Evolutionary conservation across 31 red algal species (phyloP), one percentile per base, ranked within the genome.

Genomic region (Asparagopsis taxiformis): DNA sequence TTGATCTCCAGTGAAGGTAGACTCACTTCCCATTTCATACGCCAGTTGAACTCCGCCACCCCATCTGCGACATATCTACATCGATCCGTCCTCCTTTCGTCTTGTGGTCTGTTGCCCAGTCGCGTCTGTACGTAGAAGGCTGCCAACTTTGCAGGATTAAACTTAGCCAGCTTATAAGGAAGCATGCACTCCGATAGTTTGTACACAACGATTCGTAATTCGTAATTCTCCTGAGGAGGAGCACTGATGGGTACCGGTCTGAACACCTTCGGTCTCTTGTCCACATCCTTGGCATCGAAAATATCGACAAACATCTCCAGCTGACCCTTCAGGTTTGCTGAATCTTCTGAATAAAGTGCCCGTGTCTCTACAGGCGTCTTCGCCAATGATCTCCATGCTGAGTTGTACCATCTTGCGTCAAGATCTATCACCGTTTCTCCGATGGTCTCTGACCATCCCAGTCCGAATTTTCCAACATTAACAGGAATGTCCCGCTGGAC

Each of bases 401-500:
- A 75, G 67, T 97, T 97, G 77, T 97, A 97, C 93, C 93, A 97
- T 38, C 93, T 60, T 51, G 80, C 77, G 59, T 91, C 87, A 23
- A 97, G 72, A 43, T 97, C 93, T 23, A 97, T 87, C 22, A 81
- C 71, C 1, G 93, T 97, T 67, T 97, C 93, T 7, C 93, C 93
- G 72, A 97, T 91, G 0, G 72, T 50, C 55, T 91, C 86, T 3
- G 80, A 87, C 82, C 85, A 85, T 1, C 93, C 82, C 54, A 97
- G 56, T 34, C 93, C 93, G 16, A 88, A 51, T 22, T 77, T 81
- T 1, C 93, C 88, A 20, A 83, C 75, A 31, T 91, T 89, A 26
- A 91, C 67, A 9, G 88, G 87, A 55, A 88, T 46, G 33, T 90
- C 92, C 16, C 49, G 16, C 8, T 80, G 61, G 37, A 52, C 51